phyloP scores from a whole-genome alignment of 2,329 filamentous ascomycete genomes.

The Epichloe elymi region DNA sequence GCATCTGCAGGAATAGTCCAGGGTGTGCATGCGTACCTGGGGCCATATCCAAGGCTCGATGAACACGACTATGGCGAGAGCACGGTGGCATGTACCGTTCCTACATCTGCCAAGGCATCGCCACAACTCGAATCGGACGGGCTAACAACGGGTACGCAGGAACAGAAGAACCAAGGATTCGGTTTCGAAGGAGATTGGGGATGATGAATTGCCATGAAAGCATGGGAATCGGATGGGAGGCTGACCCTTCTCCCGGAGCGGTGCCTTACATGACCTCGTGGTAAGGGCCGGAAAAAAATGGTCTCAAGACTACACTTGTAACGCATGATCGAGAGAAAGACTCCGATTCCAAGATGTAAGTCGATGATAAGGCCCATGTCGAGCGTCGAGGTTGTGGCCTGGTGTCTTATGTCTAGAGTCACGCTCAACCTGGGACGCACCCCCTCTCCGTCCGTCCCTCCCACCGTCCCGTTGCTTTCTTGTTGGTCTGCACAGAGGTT shows the following conservation, averaged over 20 bases:
- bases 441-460: conserved; percentile 7
- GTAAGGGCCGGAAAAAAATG: conserved; percentile 8
- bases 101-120: not conserved
- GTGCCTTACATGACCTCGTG: conserved; percentile 20
- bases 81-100: not conserved
- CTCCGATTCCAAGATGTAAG: conserved; percentile 16
- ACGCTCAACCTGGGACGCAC: conserved; percentile 20
- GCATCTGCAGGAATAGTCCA: too few species aligned
- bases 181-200: not conserved
- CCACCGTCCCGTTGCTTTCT: not conserved
- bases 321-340: conserved; percentile 15
- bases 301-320: conserved; percentile 6
- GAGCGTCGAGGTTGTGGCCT: conserved; percentile 14
- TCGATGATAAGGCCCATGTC: conserved; percentile 13
- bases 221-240: not conserved
- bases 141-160: conserved; percentile 1
- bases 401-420: conserved; percentile 25
- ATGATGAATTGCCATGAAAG: not conserved
- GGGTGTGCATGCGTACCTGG: too few species aligned
- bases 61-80: too few species aligned
- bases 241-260: conserved; percentile 8
- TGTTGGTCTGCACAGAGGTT: too few species aligned
- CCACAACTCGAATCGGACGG: not conserved
- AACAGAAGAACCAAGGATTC: not conserved
- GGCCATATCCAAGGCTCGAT: too few species aligned